Percentiles rank a stretch among this genome's conserved stretches.
phyloP scores from a whole-genome alignment of 2,329 filamentous ascomycete species.

The Scopulariopsis brevicaulis region DNA sequence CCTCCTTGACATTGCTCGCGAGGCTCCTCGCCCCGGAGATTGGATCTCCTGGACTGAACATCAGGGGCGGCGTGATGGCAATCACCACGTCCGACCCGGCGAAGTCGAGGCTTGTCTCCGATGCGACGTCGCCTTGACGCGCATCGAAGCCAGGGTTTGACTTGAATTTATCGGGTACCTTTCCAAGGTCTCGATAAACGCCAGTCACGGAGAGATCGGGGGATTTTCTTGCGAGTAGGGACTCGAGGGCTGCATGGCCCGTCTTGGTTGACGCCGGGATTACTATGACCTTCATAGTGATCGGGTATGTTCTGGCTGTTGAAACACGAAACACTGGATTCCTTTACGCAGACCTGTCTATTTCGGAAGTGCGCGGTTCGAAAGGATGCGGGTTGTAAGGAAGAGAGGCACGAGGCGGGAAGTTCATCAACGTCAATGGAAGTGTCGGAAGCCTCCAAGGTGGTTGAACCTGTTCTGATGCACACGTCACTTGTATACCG shows the following conservation, averaged over 20 bases:
- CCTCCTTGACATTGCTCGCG: slow-evolving; percentile 12
- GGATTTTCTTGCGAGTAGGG: neutral
- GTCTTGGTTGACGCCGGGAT: slow-evolving; percentile 2
- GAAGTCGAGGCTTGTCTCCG: slow-evolving; percentile 15
- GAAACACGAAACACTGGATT: neutral
- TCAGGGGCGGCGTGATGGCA: slow-evolving; percentile 17
- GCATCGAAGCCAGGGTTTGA: slow-evolving; percentile 15
- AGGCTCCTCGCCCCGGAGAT: slow-evolving; percentile 3
- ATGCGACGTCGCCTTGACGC: slow-evolving; percentile 16
- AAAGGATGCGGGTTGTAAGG: no score
- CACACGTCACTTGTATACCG: no score
- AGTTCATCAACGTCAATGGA: no score
- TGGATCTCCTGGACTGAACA: slow-evolving; percentile 12
- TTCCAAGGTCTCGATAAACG: slow-evolving; percentile 18
- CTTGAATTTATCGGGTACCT: slow-evolving; percentile 16
- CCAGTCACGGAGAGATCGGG: neutral
- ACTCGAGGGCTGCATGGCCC: neutral
- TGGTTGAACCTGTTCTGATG: no score
- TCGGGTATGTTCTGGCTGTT: neutral
- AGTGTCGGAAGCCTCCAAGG: no score
- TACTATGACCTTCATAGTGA: neutral
- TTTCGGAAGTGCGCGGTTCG: no score
- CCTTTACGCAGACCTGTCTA: neutral
- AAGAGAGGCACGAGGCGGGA: no score
- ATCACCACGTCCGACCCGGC: slow-evolving; percentile 17